phyloP scores from a whole-genome alignment of 73 alveolate species.

The Diophrys appendiculata region DNA sequence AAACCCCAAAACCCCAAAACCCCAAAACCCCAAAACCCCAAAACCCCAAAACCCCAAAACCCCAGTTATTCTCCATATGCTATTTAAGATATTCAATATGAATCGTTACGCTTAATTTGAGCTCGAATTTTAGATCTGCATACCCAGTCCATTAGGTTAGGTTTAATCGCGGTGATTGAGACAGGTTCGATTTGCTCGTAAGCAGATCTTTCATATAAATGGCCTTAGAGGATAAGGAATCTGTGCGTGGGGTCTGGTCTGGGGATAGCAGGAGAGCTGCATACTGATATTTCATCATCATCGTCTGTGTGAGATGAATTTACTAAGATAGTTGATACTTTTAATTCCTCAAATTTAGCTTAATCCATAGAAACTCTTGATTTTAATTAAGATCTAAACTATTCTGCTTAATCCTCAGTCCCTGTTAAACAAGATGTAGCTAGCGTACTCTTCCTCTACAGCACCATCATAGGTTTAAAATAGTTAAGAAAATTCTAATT shows the following conservation, averaged over 20 bases:
- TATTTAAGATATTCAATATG: no score
- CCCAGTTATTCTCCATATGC: no score
- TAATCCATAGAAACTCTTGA: neutral
- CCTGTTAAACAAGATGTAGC: neutral
- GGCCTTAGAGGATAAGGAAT: neutral
- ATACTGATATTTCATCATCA: neutral
- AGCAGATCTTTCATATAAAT: neutral
- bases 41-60: no score
- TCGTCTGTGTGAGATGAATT: neutral
- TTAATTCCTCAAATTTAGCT: neutral
- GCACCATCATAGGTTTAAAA: neutral
- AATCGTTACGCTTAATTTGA: neutral
- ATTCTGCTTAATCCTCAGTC: no score
- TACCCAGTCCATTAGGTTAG: neutral
- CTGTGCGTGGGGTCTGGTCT: neutral
- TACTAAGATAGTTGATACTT: neutral
- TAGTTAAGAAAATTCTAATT: no score
- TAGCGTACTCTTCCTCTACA: neutral
- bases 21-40: no score
- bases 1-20: no score
- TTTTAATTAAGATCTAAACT: no score
- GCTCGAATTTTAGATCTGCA: neutral
- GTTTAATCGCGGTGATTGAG: neutral
- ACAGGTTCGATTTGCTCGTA: neutral
- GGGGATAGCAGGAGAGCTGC: neutral